Conservation (phyloP, 164 flowering plant genomes). For the Taxillus chinensis region DNA sequence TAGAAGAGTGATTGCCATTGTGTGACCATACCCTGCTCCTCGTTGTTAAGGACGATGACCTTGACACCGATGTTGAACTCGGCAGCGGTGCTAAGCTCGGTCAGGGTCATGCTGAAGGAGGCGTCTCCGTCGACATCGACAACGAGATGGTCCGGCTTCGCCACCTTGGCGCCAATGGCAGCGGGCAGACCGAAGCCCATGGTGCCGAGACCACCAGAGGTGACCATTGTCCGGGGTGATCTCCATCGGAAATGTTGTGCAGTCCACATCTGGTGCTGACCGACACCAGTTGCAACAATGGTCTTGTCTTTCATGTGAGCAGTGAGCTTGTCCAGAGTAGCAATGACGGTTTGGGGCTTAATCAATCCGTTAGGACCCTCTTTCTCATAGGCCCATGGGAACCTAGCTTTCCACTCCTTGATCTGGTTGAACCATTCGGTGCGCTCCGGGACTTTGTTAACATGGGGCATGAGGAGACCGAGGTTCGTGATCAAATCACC, state of each 20-base stretch:
- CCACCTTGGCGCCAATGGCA: slow-evolving; percentile 58
- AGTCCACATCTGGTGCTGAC: slow-evolving; percentile 75
- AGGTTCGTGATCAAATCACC: too few species aligned
- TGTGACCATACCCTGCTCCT: slow-evolving; percentile 59
- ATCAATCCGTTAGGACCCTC: slow-evolving; percentile 55
- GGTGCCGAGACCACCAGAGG: slow-evolving; percentile 54
- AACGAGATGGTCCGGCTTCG: slow-evolving; percentile 37
- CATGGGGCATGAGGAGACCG: slow-evolving; percentile 32
- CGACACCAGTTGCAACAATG: slow-evolving; percentile 49
- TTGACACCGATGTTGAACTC: slow-evolving; percentile 51
- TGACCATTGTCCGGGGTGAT: slow-evolving; percentile 48
- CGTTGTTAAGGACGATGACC: slow-evolving; percentile 44
- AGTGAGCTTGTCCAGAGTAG: slow-evolving; percentile 40
- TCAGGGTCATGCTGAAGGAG: slow-evolving; percentile 54
- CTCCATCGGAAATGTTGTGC: slow-evolving; percentile 48
- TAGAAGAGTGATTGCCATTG: slow-evolving; percentile 68
- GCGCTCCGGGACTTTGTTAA: slow-evolving; percentile 29
- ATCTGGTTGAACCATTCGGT: slow-evolving; percentile 50
- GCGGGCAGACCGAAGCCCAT: slow-evolving; percentile 72
- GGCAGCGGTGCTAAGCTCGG: slow-evolving; percentile 41
- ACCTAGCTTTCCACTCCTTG: slow-evolving; percentile 35
- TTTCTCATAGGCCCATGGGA: slow-evolving; percentile 43
- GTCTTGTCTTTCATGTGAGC: slow-evolving; percentile 43
- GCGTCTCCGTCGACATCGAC: slow-evolving; percentile 62
- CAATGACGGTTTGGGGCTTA: slow-evolving; percentile 55